These are phyloP conservation scores for Excoecaria agallocha DNA, from an alignment of 345 rosid genomes.

Conservation along the genomic window DNA sequence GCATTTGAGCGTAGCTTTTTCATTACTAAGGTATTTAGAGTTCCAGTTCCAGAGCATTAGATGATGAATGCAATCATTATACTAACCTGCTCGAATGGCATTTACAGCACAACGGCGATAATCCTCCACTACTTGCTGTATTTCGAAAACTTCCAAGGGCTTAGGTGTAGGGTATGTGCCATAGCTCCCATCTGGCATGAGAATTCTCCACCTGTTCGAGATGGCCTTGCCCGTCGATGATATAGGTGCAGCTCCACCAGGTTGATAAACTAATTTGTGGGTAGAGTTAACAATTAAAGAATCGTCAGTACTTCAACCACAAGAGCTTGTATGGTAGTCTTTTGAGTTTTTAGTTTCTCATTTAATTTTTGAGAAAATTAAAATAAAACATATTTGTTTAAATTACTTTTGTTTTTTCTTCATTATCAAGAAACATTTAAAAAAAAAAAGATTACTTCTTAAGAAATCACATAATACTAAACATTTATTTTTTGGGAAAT, in stretches of 20 bases:
- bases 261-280: conserved; percentile 59
- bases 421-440: too few species aligned
- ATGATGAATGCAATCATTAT: not conserved
- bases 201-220: conserved; percentile 63
- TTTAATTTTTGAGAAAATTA: too few species aligned
- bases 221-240: conserved; percentile 65
- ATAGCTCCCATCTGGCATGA: conserved; percentile 56
- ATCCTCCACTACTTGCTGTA: conserved; percentile 47
- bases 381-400: too few species aligned
- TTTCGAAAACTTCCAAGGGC: conserved; percentile 45
- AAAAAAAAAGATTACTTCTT: too few species aligned
- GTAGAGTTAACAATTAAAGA: conserved; percentile 1
- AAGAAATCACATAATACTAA: too few species aligned
- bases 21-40: not conserved
- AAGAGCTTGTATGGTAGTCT: not conserved
- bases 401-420: too few species aligned
- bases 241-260: conserved; percentile 63
- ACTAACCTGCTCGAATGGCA: conserved; percentile 72
- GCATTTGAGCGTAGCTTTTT: not conserved
- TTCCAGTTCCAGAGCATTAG: not conserved
- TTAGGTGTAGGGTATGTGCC: conserved; percentile 50
- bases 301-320: not conserved
- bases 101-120: conserved; percentile 61
- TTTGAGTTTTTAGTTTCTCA: too few species aligned
- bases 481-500: too few species aligned